Conservation (phyloP, 441 rosid species). For the Gossypium aridum region DNA sequence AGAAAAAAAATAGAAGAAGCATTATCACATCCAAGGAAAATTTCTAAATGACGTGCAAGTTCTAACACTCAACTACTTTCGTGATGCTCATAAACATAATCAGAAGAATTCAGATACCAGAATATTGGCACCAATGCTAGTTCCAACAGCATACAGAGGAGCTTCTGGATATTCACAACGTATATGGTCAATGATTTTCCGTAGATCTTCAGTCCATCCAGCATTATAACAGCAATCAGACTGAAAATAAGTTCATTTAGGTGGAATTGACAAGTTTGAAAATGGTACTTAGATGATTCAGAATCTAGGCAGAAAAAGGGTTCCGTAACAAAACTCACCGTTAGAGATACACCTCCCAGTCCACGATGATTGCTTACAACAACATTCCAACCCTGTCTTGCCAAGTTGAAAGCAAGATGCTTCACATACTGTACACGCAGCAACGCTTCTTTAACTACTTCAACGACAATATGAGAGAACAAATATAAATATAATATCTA, state of each 20-base stretch:
- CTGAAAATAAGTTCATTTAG: constrained; percentile 28
- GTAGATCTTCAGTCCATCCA: constrained; percentile 80
- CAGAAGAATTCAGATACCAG: background rate
- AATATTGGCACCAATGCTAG: constrained; percentile 8
- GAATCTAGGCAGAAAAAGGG: background rate
- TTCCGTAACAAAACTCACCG: constrained; percentile 39
- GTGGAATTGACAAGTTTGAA: background rate
- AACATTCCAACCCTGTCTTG: constrained; percentile 70
- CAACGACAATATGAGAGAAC: background rate
- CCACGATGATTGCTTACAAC: constrained; percentile 88
- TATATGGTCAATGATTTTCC: constrained; percentile 14
- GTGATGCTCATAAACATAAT: background rate
- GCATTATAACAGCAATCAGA: constrained; percentile 85
- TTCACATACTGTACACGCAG: constrained; percentile 24
- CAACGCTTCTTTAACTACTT: background rate
- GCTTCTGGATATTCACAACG: constrained; percentile 4
- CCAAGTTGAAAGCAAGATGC: constrained; percentile 29
- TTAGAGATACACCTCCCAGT: constrained; percentile 73
- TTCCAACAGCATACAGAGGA: background rate
- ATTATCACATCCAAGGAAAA: background rate
- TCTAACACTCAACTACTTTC: background rate
- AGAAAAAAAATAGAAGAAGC: background rate
- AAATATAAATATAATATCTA: background rate
- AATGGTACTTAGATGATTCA: background rate
- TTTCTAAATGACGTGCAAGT: background rate